These are phyloP conservation scores for Fusarium duplospermum DNA, from an alignment of 2,329 filamentous ascomycete species.

Conservation along the genomic window DNA sequence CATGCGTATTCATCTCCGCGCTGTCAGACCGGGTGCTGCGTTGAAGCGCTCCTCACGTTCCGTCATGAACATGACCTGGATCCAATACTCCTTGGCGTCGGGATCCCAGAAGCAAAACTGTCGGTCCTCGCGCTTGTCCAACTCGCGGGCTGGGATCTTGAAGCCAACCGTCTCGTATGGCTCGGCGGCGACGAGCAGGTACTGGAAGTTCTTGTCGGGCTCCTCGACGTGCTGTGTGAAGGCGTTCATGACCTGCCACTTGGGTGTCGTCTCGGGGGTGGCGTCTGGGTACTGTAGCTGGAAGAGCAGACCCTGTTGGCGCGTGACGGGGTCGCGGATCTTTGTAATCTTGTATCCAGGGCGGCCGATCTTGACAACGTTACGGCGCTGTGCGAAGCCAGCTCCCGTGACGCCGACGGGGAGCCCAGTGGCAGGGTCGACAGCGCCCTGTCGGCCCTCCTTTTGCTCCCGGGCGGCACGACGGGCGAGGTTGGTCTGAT, in stretches of 20 bases:
- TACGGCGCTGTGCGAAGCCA: constrained; percentile 78
- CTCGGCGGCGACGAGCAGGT: constrained; percentile 93
- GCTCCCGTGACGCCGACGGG: constrained; percentile 78
- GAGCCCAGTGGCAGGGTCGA: constrained; percentile 75
- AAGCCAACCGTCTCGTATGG: constrained; percentile 98
- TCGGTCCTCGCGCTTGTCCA: constrained; percentile 87
- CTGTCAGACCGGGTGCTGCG: constrained; percentile 70
- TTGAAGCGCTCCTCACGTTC: constrained; percentile 93
- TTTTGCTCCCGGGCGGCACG: constrained; percentile 96
- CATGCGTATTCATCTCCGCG: constrained; percentile 52
- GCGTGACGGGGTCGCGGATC: constrained; percentile 86
- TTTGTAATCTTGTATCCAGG: constrained; percentile 99
- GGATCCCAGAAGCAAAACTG: constrained; percentile 97
- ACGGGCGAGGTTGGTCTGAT: constrained; percentile 97
- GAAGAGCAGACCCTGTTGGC: constrained; percentile 92
- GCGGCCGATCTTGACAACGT: constrained; percentile 92
- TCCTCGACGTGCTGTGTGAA: constrained; percentile 97
- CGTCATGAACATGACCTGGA: constrained; percentile 98
- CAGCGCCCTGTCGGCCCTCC: constrained; percentile 76
- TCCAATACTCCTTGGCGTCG: constrained; percentile 96
- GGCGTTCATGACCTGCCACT: constrained; percentile 96
- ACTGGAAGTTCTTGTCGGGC: constrained; percentile 93
- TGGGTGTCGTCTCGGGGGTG: constrained; percentile 77
- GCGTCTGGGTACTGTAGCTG: constrained; percentile 97
- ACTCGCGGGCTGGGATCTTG: constrained; percentile 92